phyloP scores from a whole-genome alignment of 176 grass and related monocot species.

The Musa troglodytarum region DNA sequence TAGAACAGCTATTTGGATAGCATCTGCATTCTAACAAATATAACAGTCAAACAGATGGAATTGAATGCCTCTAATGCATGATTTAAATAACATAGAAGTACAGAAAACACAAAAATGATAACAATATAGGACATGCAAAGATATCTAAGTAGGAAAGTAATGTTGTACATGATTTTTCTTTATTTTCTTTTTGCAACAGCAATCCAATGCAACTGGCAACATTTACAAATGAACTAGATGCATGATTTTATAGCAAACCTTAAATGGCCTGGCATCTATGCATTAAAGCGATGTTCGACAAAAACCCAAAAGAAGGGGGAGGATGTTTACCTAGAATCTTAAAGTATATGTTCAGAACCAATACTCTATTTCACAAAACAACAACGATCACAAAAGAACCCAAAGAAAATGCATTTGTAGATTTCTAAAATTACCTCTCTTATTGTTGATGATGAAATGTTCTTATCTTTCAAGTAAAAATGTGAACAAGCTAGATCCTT shows the following conservation, averaged over 20 bases:
- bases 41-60: constrained; percentile 22
- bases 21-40: constrained; percentile 81
- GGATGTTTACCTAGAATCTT: neutral
- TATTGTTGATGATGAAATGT: constrained; percentile 22
- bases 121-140: neutral
- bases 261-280: no score
- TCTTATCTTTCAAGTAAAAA: constrained; percentile 39
- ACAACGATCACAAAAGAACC: neutral
- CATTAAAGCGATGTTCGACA: no score
- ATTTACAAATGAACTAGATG: no score
- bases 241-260: no score
- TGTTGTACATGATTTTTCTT: neutral
- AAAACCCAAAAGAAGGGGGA: neutral
- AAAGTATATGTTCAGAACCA: neutral
- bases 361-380: neutral
- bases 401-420: neutral
- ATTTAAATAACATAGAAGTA: neutral
- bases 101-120: neutral
- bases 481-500: constrained; percentile 52
- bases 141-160: neutral
- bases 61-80: constrained; percentile 8
- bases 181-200: no score
- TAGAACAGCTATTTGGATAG: constrained; percentile 52
- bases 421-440: constrained; percentile 57
- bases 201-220: no score